Base-by-base conservation (phyloP, 164 flowering plant genomes). In the Umbellularia californica region DNA sequence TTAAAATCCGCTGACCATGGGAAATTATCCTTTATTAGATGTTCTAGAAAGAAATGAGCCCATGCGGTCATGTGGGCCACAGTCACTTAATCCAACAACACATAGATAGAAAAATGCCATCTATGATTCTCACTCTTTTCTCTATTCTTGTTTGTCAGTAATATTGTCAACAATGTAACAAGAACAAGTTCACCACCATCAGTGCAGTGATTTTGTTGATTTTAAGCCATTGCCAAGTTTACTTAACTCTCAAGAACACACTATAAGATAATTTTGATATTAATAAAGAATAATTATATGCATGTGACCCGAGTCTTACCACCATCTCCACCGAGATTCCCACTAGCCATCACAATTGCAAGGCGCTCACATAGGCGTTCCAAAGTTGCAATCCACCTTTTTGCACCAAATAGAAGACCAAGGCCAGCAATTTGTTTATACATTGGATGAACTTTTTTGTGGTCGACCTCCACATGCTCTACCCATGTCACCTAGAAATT, bases 391-490 rank as follows among this genome's bases (percentile, higher is more conserved):
- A 93, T 84, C 98, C 98, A 93, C 5, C 93, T 86, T 79, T 82
- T 88, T 3, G 98, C 95, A 1, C 98, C 98, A 74, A 92, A 93
- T 2, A 88, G 97, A 41, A 88, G 81, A 11, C 92, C 88, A 0
- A 91, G 86, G 75, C 77, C 86, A 41, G 92, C 92, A 2, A 92
- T 78, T 9, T 85, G 80, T 78, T 78, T 88, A 79, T 88, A 92
- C 1, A 92, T 78, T 72, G 25, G 77, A 67, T 92, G 90, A 69
- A 90, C 92, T 4, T 87, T 86, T 80, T 87, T 80, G 62, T 90
- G 93, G 72, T 93, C 95, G 22, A 87, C 88, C 75, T 90, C 98
- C 1, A 90, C 89, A 82, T 93, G 89, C 78, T 93, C 98, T 52
- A 93, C 88, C 97, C 98, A 93, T n/a, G 83, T 90, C 9, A 93